Evolutionary conservation across 306 rosid genomes (phyloP).

Genomic region (Mimosa pudica): DNA sequence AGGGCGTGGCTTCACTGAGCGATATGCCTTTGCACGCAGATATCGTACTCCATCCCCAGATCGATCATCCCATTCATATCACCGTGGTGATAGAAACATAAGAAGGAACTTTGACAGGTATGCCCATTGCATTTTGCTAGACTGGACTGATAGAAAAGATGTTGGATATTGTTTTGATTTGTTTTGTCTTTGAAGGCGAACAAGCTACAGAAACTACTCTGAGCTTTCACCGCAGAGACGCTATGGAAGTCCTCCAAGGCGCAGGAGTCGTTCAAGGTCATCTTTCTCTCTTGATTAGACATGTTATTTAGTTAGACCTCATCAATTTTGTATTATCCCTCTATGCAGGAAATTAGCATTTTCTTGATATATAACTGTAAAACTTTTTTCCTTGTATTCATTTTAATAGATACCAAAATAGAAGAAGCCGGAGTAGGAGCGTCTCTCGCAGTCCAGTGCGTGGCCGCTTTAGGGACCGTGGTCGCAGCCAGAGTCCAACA

Average conservation of each 20-base stretch:
- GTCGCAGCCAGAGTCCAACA: conserved; percentile 53
- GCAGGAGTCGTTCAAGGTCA: conserved; percentile 80
- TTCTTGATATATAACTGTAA: conserved; percentile 16
- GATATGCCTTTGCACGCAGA: conserved; percentile 80
- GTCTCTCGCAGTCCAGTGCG: conserved; percentile 80
- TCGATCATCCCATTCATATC: conserved; percentile 50
- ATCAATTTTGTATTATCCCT: background rate
- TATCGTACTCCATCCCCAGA: conserved; percentile 97
- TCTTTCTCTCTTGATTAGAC: conserved; percentile 16
- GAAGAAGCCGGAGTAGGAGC: conserved; percentile 78
- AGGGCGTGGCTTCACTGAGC: conserved; percentile 98
- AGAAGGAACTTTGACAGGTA: conserved; percentile 80
- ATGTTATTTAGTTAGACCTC: conserved; percentile 14
- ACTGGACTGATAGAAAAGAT: conserved; percentile 14
- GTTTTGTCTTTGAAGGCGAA: conserved; percentile 57
- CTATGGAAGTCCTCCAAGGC: conserved; percentile 67
- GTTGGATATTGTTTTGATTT: conserved; percentile 29
- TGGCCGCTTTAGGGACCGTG: conserved; percentile 51
- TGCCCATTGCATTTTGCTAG: conserved; percentile 26
- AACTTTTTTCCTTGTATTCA: background rate
- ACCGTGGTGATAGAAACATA: conserved; percentile 59
- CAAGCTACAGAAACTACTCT: conserved; percentile 63
- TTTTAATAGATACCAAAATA: conserved; percentile 50
- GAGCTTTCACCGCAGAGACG: conserved; percentile 71
- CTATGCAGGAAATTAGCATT: conserved; percentile 1